These are phyloP conservation scores for Coemansia sp. DNA, from an alignment of 192 early-diverging fungal species.

Conservation along the genomic window DNA sequence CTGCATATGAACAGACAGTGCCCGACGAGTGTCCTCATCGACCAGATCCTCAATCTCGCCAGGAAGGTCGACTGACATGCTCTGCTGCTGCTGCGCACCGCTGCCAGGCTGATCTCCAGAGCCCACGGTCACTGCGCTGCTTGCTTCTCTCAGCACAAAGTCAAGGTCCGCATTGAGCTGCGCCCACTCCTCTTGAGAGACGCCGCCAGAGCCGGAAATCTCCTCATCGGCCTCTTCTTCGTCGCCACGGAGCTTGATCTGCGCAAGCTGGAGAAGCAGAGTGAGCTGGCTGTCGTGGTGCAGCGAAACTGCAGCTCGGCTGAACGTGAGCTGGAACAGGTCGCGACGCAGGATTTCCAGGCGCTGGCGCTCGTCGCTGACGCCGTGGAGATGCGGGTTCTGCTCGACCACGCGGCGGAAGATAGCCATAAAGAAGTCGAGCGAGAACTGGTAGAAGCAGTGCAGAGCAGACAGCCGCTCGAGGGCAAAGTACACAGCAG, in stretches of 20 bases:
- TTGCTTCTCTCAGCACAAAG: slow-evolving; percentile 36
- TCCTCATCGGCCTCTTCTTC: slow-evolving; percentile 34
- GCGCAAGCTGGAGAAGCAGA: slow-evolving; percentile 83
- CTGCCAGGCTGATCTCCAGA: background rate
- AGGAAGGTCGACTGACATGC: slow-evolving; percentile 15
- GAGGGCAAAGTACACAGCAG: slow-evolving; percentile 95
- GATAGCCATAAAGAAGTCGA: slow-evolving; percentile 93
- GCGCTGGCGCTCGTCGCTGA: slow-evolving; percentile 69
- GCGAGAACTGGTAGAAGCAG: slow-evolving; percentile 98
- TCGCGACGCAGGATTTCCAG: slow-evolving; percentile 75
- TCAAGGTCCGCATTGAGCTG: slow-evolving; percentile 45
- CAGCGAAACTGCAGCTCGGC: slow-evolving; percentile 77
- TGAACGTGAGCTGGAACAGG: slow-evolving; percentile 80
- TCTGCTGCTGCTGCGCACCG: background rate
- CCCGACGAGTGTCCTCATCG: slow-evolving; percentile 18
- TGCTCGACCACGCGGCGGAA: slow-evolving; percentile 84
- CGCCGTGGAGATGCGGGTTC: slow-evolving; percentile 64
- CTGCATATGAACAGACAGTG: slow-evolving; percentile 24
- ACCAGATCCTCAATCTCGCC: slow-evolving; percentile 19
- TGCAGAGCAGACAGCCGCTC: slow-evolving; percentile 88
- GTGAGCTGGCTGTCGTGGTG: slow-evolving; percentile 90
- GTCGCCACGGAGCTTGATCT: slow-evolving; percentile 73
- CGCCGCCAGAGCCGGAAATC: background rate
- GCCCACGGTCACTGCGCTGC: background rate
- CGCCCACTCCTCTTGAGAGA: slow-evolving; percentile 43